These are phyloP conservation scores for Phytophthora kernoviae DNA, from an alignment of 352 stramenopile genomes.

Conservation along the genomic window DNA sequence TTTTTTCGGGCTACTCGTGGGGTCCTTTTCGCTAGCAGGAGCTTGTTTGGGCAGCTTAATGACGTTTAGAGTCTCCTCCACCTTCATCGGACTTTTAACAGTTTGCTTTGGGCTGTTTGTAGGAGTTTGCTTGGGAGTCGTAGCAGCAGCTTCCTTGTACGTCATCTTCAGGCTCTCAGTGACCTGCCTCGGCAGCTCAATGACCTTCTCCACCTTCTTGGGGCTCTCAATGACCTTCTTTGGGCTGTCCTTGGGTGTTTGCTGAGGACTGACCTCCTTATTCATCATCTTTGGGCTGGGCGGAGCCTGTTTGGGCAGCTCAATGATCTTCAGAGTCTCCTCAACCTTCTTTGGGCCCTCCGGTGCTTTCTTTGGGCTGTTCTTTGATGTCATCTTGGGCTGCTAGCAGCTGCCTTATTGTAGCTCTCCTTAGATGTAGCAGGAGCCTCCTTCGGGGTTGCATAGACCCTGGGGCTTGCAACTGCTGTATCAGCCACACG, in stretches of 20 bases:
- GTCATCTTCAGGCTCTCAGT: constrained; percentile 7
- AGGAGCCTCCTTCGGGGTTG: constrained; percentile 11
- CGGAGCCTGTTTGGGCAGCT: constrained; percentile 14
- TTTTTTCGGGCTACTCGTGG: constrained; percentile 13
- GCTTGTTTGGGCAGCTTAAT: constrained; percentile 15
- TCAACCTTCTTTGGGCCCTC: constrained; percentile 28
- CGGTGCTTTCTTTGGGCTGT: constrained; percentile 14
- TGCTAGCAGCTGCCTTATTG: background rate
- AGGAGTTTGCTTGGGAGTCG: constrained; percentile 2
- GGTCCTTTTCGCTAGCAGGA: constrained; percentile 12
- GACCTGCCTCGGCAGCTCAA: constrained; percentile 19
- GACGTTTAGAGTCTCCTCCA: constrained; percentile 7
- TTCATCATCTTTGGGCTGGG: constrained; percentile 9
- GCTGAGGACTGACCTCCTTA: too few relatives aligned
- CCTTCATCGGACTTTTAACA: constrained; percentile 26
- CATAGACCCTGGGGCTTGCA: background rate
- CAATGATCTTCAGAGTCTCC: constrained; percentile 12
- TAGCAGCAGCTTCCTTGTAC: constrained; percentile 1
- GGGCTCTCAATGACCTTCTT: constrained; percentile 18
- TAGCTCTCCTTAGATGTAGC: constrained; percentile 5
- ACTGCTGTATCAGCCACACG: background rate
- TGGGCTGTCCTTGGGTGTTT: constrained; percentile 8
- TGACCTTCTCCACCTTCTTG: constrained; percentile 26
- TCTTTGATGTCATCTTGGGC: constrained; percentile 12
- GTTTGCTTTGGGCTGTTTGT: constrained; percentile 20